Evolutionary conservation across 768 basidiomycete species (phyloP), one percentile per base, ranked within the genome.

Genomic region (Ramaria sp.): DNA sequence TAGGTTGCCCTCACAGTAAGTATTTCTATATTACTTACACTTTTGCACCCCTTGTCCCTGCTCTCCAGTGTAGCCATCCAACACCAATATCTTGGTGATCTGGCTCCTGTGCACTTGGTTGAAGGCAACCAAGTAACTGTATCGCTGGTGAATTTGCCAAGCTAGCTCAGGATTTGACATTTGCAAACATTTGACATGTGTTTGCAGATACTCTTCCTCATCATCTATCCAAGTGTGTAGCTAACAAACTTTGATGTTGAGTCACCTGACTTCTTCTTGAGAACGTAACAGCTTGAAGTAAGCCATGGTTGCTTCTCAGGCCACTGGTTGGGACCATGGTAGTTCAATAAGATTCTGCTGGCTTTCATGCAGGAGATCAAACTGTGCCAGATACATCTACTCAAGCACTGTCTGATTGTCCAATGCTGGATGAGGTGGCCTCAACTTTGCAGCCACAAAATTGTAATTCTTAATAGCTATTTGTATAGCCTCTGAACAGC

Each of bases 401-500:
- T 68, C 60, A 0, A 63, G 59, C 5, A 71, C 64, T 31, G 59
- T 31, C 4, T 50, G 33, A 65, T 63, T 68, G 19, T 67, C 66
- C 2, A 71, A 52, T 1, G 60, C 48, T 4, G 65, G 60, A 7
- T 61, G 63, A 10, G 60, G 62, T 4, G 64, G n/a, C n/a, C n/a
- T n/a, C n/a, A n/a, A n/a, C n/a, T n/a, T n/a, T n/a, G n/a, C n/a
- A n/a, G n/a, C n/a, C 0, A 64, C 67, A 12, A 22, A 54, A 54
- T 72, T 72, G 64, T 69, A 72, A 17, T 22, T 37, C 7, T 58
- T 60, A 15, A 72, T 58, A 0, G 70, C 70, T 43, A 48, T 64
- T 10, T 59, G 58, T 19, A 68, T 69, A 0, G 65, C 60, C 30
- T 62, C 60, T 46, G 63, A 61, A 2, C 65, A 61, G 2, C 49